Evolutionary conservation across 1,284 basidiomycete genomes (phyloP).

Genomic region (Ustilago cynodontis): DNA sequence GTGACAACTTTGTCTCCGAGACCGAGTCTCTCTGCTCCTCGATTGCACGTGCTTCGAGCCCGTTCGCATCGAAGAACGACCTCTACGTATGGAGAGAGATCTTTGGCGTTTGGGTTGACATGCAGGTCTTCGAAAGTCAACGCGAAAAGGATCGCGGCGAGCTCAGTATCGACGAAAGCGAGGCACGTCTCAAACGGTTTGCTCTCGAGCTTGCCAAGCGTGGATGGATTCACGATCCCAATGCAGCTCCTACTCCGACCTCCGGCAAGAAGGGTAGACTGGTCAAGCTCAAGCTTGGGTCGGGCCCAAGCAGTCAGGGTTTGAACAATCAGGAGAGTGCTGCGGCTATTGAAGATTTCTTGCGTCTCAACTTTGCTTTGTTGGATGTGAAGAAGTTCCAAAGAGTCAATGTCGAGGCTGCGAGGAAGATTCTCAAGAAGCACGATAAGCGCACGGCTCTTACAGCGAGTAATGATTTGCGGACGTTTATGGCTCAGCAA

Average conservation of each 20-base stretch:
- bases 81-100: constrained; percentile 93
- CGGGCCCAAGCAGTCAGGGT: constrained; percentile 45
- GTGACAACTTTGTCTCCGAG: constrained; percentile 77
- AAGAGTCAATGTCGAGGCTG: constrained; percentile 85
- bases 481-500: constrained; percentile 61
- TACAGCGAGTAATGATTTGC: constrained; percentile 70
- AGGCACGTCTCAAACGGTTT: constrained; percentile 80
- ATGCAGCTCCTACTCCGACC: constrained; percentile 18
- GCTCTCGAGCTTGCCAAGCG: constrained; percentile 77
- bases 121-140: constrained; percentile 85
- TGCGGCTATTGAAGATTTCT: constrained; percentile 77
- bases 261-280: constrained; percentile 38
- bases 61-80: constrained; percentile 74
- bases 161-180: constrained; percentile 79
- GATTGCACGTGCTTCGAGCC: constrained; percentile 70
- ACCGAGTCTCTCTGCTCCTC: constrained; percentile 77
- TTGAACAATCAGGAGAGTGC: constrained; percentile 54
- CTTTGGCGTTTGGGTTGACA: constrained; percentile 87
- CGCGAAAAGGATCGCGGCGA: constrained; percentile 83
- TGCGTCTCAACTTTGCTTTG: constrained; percentile 84
- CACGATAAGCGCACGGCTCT: constrained; percentile 84
- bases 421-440: constrained; percentile 81
- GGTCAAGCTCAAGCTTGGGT: constrained; percentile 57
- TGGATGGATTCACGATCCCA: constrained; percentile 59
- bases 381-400: constrained; percentile 86